Base-by-base conservation (phyloP, 1,284 basidiomycete genomes). In the Microbotryum scabiosae region DNA sequence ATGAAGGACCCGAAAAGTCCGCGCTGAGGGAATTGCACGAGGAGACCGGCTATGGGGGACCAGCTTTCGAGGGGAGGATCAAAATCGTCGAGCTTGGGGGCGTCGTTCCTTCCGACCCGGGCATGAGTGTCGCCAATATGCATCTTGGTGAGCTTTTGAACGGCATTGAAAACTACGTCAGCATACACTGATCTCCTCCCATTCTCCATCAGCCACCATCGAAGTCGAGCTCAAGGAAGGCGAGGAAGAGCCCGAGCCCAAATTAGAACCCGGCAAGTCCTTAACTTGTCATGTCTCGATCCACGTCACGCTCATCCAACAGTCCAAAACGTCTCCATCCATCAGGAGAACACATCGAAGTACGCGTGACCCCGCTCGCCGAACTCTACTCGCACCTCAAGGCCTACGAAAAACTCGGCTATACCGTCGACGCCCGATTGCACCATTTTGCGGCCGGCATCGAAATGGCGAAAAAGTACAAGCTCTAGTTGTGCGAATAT, bases 11-110 rank as follows among this genome's bases (percentile, higher is more conserved):
- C 0, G 86, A 86, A 75, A 76, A 81, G 59, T 82, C 89, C 1
- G 91, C 89, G 1, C 79, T 90, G 43, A 82, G 91, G 43, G 92
- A 97, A 72, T 80, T 97, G 9, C 79, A 85, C 69, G 92, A 97
- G 76, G 92, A 96, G 76, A 94, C 90, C 0, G 91, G 91, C 2
- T 93, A 86, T 75, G 75, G 74, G 0, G 73, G 73, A 4, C 68
- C 71, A 2, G 70, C 69, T n/a, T 69, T 69, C 41, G 65, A 65
- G 16, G 67, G 62, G 0, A 45, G 67, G 14, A 36, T 69, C 57
- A 63, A 66, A 45, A 60, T 66, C 5, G 46, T 61, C 26, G 54
- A 66, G 49, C 12, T 59, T 2, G 63, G 66, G 4, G 57, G 57
- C 7, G 56, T 59, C n/a, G 50, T 60, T 48, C 59, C 60, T 23